phyloP scores from a whole-genome alignment of 1,284 basidiomycete genomes.

The Gymnopus androsaceus region DNA sequence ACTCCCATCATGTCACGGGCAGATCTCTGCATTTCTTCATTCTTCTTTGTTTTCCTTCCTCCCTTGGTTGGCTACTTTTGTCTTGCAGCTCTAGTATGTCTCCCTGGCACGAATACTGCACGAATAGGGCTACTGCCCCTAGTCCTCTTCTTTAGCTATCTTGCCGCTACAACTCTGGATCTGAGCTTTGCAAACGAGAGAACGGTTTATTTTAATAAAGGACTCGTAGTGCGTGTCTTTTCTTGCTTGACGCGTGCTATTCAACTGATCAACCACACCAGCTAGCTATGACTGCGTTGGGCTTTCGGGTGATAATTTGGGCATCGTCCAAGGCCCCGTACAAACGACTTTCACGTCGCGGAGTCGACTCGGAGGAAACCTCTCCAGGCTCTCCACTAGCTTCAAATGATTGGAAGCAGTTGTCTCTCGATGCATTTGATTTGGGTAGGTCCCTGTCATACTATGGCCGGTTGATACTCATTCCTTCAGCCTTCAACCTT shows the following conservation, averaged over 20 bases:
- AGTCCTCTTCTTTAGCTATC: conserved; percentile 40
- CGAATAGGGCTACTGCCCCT: conserved; percentile 48
- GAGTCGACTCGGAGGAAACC: conserved; percentile 7
- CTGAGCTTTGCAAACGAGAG: conserved; percentile 35
- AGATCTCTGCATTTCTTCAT: conserved; percentile 25
- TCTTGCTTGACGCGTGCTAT: conserved; percentile 7
- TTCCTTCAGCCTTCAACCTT: conserved; percentile 40
- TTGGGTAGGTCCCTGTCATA: too few species aligned
- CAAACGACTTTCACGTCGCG: conserved; percentile 21
- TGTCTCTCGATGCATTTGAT: conserved; percentile 46
- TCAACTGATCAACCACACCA: conserved; percentile 19
- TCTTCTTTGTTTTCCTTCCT: conserved; percentile 35
- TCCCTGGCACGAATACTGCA: conserved; percentile 41
- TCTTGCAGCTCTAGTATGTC: conserved; percentile 47
- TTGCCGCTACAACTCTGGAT: conserved; percentile 43
- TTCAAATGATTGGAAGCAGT: conserved; percentile 15
- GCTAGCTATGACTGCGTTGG: conserved; percentile 34
- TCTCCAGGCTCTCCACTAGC: background rate
- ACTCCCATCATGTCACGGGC: background rate
- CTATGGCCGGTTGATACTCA: too few species aligned
- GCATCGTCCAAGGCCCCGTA: conserved; percentile 34
- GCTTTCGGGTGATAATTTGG: conserved; percentile 39
- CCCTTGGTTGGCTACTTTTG: conserved; percentile 45
- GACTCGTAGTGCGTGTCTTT: conserved; percentile 33
- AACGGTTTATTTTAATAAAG: conserved; percentile 39